phyloP scores from a whole-genome alignment of 2,329 filamentous ascomycete genomes.

The Septoria linicola region DNA sequence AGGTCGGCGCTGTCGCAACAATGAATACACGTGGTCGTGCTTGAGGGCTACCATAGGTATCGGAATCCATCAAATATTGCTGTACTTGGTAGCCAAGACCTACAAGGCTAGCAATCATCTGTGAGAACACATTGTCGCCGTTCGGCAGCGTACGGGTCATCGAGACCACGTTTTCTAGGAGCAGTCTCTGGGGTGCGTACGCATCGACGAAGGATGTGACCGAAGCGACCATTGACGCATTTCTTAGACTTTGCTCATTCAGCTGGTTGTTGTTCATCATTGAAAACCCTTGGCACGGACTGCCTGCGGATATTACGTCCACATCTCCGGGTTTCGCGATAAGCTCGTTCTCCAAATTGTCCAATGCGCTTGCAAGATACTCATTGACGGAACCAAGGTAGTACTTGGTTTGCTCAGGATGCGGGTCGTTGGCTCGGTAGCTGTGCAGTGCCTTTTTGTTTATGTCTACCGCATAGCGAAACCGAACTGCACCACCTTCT shows the following conservation, averaged over 20 bases:
- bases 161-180: constrained; percentile 73
- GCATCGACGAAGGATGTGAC: constrained; percentile 73
- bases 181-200: constrained; percentile 70
- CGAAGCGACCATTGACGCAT: constrained; percentile 74
- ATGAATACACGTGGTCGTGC: constrained; percentile 68
- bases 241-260: constrained; percentile 59
- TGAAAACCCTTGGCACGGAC: constrained; percentile 77
- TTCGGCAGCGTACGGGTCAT: constrained; percentile 54
- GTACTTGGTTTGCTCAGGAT: constrained; percentile 48
- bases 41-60: constrained; percentile 67
- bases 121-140: constrained; percentile 66
- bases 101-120: constrained; percentile 70
- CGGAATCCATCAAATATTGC: constrained; percentile 67
- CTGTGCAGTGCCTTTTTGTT: constrained; percentile 65
- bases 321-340: constrained; percentile 63
- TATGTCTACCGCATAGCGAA: constrained; percentile 68
- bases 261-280: constrained; percentile 58
- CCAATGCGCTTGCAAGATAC: constrained; percentile 57
- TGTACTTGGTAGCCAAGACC: constrained; percentile 75
- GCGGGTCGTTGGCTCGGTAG: constrained; percentile 64
- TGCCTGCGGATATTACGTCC: constrained; percentile 69
- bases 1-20: constrained; percentile 66
- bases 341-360: constrained; percentile 43
- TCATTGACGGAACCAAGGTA: constrained; percentile 74
- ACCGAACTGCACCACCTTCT: constrained; percentile 65